Base-by-base conservation (phyloP, 257 asterid species). In the Lantana camara region DNA sequence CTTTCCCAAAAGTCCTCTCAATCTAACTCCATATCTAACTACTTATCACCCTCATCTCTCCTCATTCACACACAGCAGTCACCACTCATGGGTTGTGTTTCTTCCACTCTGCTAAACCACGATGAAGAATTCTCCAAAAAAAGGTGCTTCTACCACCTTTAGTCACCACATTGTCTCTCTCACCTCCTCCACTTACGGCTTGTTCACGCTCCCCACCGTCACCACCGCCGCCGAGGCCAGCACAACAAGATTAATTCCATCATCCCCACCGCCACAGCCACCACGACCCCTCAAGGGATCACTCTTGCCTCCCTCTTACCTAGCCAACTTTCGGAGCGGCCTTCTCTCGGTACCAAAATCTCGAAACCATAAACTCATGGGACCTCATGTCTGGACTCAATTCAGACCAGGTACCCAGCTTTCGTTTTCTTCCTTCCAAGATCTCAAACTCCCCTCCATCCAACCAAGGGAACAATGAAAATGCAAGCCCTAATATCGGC, bases 121-220 rank as follows among this genome's bases (percentile, higher is more conserved):
- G 96, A 93, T 51, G 91, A 84, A 3, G 96, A 90, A 7, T 87
- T 87, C 83, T 45, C 88, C 68, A 86, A 83, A 57, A 50, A 80
- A 89, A 64, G 90, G 95, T 5, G 91, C 80, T 63, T 80, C 94
- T 0, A 64, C 87, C 63, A 82, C 85, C 32, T 84, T 93, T 74
- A 84, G 83, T 73, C 95, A 93, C 84, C 99, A 93, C 89, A 84
- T 93, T 72, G 99, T 93, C 15, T 90, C 96, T 48, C 95, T 90
- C 57, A 90, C 97, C 71, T 93, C 99, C 84, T 79, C 99, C 57
- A 87, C 99, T 12, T 90, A 93, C 70, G 99, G 99, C 17, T 74
- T 93, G 21, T 19, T 93, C 5, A 79, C 85, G 15, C 86, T 91
- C 21, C 35, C 69, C 76, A 19, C 67, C 76, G 15, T 2, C 40